A percentile compares a stretch with the other conserved stretches of the same genome.
phyloP scores from a whole-genome alignment of 2,329 filamentous ascomycete genomes.

The Lecanosticta acicola region DNA sequence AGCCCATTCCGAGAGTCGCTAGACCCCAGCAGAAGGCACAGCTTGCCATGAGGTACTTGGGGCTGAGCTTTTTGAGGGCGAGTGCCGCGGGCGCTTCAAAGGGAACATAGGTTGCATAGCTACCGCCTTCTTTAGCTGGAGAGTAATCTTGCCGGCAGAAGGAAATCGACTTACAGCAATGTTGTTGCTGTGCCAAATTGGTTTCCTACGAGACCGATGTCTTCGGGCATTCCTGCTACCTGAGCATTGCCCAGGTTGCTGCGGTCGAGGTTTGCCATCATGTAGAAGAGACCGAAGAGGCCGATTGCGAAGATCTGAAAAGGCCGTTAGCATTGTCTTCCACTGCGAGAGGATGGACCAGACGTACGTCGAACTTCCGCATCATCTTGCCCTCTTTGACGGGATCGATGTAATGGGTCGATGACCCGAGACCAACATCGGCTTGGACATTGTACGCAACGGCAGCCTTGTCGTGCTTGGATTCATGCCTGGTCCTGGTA shows the following conservation, averaged over 20 bases:
- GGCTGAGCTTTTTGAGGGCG: conserved; percentile 5
- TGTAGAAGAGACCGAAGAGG: conserved; percentile 10
- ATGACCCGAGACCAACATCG: background rate
- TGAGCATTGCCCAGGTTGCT: conserved; percentile 44
- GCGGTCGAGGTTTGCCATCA: conserved; percentile 16
- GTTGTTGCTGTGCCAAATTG: conserved; percentile 32
- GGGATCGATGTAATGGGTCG: conserved; percentile 1
- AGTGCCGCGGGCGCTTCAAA: conserved; percentile 37
- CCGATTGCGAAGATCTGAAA: conserved; percentile 5
- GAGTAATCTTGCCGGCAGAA: too few relatives aligned
- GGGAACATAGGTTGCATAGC: conserved; percentile 25
- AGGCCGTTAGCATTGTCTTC: background rate
- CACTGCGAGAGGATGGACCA: too few relatives aligned
- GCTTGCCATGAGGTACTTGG: conserved; percentile 5
- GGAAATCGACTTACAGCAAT: conserved; percentile 3
- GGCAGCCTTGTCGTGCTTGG: background rate
- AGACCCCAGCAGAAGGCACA: conserved; percentile 26
- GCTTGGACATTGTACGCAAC: background rate
- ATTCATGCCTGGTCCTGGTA: background rate
- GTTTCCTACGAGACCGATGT: conserved; percentile 39
- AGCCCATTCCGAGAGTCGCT: conserved; percentile 41
- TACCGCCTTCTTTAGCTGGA: too few relatives aligned
- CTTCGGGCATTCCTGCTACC: conserved; percentile 40
- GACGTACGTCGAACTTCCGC: conserved; percentile 7
- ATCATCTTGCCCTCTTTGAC: conserved; percentile 6